Percentiles rank a stretch among this genome's conserved stretches.
Evolutionary conservation across 2,329 filamentous ascomycete species (phyloP).

Genomic region (Teratosphaeria zuluensis): DNA sequence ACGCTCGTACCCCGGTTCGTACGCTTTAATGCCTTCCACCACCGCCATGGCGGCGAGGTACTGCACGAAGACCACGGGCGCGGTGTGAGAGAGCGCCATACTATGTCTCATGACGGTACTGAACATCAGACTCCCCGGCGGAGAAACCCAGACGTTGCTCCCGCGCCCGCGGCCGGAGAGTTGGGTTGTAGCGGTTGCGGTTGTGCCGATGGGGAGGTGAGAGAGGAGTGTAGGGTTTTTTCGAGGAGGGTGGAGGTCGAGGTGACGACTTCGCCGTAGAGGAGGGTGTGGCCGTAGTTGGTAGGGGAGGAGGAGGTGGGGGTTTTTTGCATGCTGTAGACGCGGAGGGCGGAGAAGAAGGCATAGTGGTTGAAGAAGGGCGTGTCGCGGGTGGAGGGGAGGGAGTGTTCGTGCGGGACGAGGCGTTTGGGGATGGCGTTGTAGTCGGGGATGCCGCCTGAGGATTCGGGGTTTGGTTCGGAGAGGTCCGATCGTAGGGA

Average conservation of each 20-base stretch:
- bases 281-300: conserved; percentile 63
- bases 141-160: conserved; percentile 89
- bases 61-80: conserved; percentile 86
- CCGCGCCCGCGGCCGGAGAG: conserved; percentile 81
- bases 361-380: conserved; percentile 77
- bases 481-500: not conserved
- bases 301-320: no score
- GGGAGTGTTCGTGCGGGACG: conserved; percentile 57
- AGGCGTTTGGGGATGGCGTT: conserved; percentile 63
- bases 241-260: conserved; percentile 91
- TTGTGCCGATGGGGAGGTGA: conserved; percentile 75
- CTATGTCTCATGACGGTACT: conserved; percentile 81
- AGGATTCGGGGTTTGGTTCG: not conserved
- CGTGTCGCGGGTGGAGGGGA: conserved; percentile 63
- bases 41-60: conserved; percentile 86
- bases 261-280: conserved; percentile 88
- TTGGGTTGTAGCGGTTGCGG: conserved; percentile 76
- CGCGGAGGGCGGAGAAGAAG: conserved; percentile 62
- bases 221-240: conserved; percentile 75
- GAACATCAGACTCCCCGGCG: conserved; percentile 76
- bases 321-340: conserved; percentile 44
- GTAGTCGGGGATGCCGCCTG: conserved; percentile 50
- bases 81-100: conserved; percentile 55
- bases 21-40: conserved; percentile 70
- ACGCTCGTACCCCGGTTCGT: conserved; percentile 62